Base-by-base conservation (phyloP, 139 green algal genomes). In the Chlamydomonas asymmetrica region DNA sequence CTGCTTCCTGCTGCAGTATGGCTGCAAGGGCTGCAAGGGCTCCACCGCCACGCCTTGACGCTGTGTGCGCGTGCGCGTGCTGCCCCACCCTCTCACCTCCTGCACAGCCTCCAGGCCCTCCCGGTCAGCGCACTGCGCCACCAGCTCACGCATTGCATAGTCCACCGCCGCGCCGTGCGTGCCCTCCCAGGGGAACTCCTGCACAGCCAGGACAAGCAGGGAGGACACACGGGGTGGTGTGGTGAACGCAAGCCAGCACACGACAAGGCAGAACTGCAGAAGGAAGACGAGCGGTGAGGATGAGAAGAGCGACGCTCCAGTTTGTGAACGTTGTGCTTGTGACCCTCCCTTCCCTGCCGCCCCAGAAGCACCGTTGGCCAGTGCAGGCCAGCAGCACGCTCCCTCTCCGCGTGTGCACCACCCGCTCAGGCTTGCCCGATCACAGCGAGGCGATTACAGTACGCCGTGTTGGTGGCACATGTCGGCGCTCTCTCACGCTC, bases 131-230 rank as follows among this genome's bases (percentile, higher is more conserved):
- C 52, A 62, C 69, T 81, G 62, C 41, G 39, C 20, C 22, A 65
- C 74, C 39, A 85, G 38, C 5, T 32, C 73, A 1, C 13, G 50
- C 68, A 85, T 67, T 25, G 63, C 74, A 45, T 60, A 73, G 63
- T 85, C 80, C 38, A 81, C 38, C 0, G 74, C 74, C 6, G 68
- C 49, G 16, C 80, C 80, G 20, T 81, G 63, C 23, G 35, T 34
- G 27, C 43, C 69, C 54, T 85, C 63, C 80, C 80, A 85, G 1
- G 80, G 80, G n/a, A 82, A 35, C 25, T 43, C 62, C 80, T 82
- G 56, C 7, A 60, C 18, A 40, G 50, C n/a, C n/a, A 40, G 54
- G 22, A 56, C 27, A 62, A 29, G 13, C 35, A 48, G 64, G 31
- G 35, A 35, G 2, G 49, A 45, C 16, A 48, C 50, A 49, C 34